A percentile compares a stretch with the other conserved stretches of the same genome.
These are phyloP conservation scores for Catharanthus roseus DNA, from an alignment of 257 asterid species.

Conservation along the genomic window DNA sequence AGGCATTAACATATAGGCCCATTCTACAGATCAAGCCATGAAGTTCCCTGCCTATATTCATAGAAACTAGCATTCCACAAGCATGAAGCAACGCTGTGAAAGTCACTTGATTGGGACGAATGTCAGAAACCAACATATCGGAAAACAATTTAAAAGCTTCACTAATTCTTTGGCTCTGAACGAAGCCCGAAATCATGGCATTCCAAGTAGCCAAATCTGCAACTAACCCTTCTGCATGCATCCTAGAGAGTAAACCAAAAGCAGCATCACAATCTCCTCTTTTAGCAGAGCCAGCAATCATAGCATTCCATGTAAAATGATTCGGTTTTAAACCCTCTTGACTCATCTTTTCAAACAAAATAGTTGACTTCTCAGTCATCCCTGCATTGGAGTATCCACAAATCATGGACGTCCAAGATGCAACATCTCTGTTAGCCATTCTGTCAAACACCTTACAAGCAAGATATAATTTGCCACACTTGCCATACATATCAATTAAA, in stretches of 20 bases:
- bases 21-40: constrained; percentile 46
- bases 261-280: constrained; percentile 50
- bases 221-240: constrained; percentile 38
- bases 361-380: constrained; percentile 33
- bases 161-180: constrained; percentile 34
- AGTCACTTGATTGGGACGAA: constrained; percentile 58
- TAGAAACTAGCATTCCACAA: constrained; percentile 44
- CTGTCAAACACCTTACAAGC: constrained; percentile 45
- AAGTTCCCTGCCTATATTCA: constrained; percentile 39
- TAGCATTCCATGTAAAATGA: constrained; percentile 54
- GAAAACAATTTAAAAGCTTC: constrained; percentile 40
- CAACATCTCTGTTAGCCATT: constrained; percentile 56
- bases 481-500: constrained; percentile 45
- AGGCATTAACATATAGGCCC: constrained; percentile 37
- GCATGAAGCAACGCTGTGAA: constrained; percentile 48
- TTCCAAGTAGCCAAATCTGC: constrained; percentile 64
- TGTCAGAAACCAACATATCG: constrained; percentile 38
- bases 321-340: constrained; percentile 43
- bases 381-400: constrained; percentile 44
- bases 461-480: constrained; percentile 30
- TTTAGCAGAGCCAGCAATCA: constrained; percentile 45
- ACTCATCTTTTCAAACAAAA: constrained; percentile 48
- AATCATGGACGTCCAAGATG: constrained; percentile 58
- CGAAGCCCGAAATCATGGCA: constrained; percentile 58
- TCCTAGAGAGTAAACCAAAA: constrained; percentile 28